These are phyloP conservation scores for Lactarius hatsudake DNA, from an alignment of 768 basidiomycete species.

Conservation along the genomic window DNA sequence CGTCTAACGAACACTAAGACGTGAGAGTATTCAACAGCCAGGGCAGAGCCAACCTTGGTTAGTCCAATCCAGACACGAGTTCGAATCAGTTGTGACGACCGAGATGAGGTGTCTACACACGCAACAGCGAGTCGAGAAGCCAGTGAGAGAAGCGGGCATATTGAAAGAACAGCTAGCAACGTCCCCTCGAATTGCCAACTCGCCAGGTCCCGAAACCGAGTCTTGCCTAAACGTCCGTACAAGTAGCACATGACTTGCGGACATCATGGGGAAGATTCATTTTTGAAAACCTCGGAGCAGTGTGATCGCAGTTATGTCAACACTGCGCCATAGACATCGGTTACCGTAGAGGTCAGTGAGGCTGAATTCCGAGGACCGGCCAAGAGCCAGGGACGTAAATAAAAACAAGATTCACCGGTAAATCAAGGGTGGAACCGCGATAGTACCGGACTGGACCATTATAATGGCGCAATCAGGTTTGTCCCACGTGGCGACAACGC, in stretches of 20 bases:
- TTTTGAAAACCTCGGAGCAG: background rate
- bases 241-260: background rate
- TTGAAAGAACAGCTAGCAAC: background rate
- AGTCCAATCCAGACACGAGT: background rate
- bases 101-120: background rate
- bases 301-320: background rate
- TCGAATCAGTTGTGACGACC: background rate
- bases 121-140: background rate
- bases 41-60: background rate
- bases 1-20: background rate
- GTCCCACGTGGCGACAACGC: background rate
- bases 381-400: conserved; percentile 9
- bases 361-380: background rate
- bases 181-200: background rate
- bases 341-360: background rate
- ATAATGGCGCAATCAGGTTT: background rate
- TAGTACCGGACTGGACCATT: background rate
- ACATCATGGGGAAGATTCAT: background rate
- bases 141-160: background rate
- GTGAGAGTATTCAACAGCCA: background rate
- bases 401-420: background rate
- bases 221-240: background rate
- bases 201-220: background rate
- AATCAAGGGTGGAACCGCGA: background rate
- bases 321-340: background rate